A percentile compares a stretch with the other conserved stretches of the same genome.
phyloP scores from a whole-genome alignment of 2,329 filamentous ascomycete species.

The Lecanosticta acicola region DNA sequence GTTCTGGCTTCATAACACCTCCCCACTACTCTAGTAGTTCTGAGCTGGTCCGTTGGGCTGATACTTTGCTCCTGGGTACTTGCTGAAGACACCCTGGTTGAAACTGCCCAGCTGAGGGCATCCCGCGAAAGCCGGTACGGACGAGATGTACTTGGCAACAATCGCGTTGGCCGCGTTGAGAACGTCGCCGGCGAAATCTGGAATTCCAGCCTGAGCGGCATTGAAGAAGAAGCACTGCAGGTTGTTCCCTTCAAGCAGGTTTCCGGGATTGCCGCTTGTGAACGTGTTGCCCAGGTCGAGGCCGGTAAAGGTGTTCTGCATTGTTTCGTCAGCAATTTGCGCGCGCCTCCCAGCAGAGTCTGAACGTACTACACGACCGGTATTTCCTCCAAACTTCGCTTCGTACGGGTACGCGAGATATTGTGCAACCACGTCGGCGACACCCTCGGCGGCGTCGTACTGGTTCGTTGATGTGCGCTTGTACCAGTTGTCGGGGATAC shows the following conservation, averaged over 20 bases:
- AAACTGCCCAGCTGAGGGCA: no score
- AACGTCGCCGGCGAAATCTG: no score
- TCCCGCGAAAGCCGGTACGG: no score
- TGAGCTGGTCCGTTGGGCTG: no score
- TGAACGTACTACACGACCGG: conserved; percentile 7
- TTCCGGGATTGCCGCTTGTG: conserved; percentile 31
- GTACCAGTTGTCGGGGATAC: conserved; percentile 25
- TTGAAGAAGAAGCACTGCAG: conserved; percentile 4
- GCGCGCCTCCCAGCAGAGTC: conserved; percentile 12
- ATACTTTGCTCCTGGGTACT: no score
- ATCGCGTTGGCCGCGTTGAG: no score
- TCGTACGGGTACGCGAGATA: conserved; percentile 25
- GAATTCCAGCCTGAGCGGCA: conserved; percentile 2
- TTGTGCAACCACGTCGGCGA: conserved; percentile 14
- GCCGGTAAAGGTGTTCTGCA: conserved; percentile 33
- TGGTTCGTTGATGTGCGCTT: conserved; percentile 26
- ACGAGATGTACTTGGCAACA: no score
- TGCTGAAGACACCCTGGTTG: no score
- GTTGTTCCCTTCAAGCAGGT: conserved; percentile 12
- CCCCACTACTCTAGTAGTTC: no score
- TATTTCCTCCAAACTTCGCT: conserved; percentile 29
- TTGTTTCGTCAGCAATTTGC: conserved; percentile 14
- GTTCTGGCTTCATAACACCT: no score
- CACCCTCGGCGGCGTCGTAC: conserved; percentile 17
- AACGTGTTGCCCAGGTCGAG: conserved; percentile 33